Percentiles rank a stretch among this genome's conserved stretches.
Conservation (phyloP, 352 stramenopile genomes). For the Phytophthora meadii region DNA sequence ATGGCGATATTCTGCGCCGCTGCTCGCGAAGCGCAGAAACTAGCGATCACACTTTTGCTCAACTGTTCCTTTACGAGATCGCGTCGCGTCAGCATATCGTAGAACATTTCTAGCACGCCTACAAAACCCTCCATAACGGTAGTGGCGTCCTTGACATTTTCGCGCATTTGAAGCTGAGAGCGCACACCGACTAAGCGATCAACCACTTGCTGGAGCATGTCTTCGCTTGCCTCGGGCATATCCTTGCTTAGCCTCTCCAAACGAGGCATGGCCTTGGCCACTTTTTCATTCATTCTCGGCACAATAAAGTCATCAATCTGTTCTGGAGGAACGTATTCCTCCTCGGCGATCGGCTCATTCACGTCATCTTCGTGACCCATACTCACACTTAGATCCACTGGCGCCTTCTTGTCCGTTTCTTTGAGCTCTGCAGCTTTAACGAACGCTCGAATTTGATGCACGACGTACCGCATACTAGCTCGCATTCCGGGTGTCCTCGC, state of each 20-base stretch:
- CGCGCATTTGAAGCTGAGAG: constrained; percentile 16
- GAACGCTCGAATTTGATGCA: constrained; percentile 36
- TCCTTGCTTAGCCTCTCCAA: constrained; percentile 12
- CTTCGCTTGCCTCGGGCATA: constrained; percentile 3
- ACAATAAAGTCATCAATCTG: constrained; percentile 36
- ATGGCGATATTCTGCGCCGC: constrained; percentile 24
- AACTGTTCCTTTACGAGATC: constrained; percentile 24
- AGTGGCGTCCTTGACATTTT: constrained; percentile 16
- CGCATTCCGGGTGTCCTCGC: constrained; percentile 4
- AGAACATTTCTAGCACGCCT: constrained; percentile 26
- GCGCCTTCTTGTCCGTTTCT: constrained; percentile 5
- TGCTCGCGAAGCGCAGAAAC: constrained; percentile 31
- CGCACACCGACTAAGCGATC: constrained; percentile 16
- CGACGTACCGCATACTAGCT: constrained; percentile 39
- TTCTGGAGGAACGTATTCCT: constrained; percentile 15
- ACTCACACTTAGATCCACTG: constrained; percentile 34
- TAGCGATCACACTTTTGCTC: constrained; percentile 16
- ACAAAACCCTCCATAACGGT: constrained; percentile 29
- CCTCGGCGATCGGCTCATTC: constrained; percentile 11
- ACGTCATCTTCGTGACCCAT: constrained; percentile 23
- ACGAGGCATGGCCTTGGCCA: constrained; percentile 27
- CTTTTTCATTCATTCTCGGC: constrained; percentile 29
- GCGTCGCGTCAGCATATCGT: constrained; percentile 21
- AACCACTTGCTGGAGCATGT: constrained; percentile 24
- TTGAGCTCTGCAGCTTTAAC: constrained; percentile 8